These are phyloP conservation scores for Coniochaeta sp. DNA, from an alignment of 2,329 filamentous ascomycete species.

Conservation along the genomic window DNA sequence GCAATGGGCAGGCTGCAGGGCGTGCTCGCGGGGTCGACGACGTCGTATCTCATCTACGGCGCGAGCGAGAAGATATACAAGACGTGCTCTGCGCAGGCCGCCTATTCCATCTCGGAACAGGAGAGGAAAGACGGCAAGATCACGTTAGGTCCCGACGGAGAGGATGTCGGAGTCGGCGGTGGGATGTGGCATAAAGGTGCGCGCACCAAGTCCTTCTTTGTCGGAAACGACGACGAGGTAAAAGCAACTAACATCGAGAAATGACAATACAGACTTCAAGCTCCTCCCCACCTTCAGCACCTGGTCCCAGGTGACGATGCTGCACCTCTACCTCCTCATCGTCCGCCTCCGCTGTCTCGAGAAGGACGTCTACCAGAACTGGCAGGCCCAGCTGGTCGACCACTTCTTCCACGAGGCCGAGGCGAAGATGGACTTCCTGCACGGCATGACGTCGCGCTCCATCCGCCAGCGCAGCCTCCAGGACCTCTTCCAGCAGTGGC, in stretches of 20 bases:
- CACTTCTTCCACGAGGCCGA: slow-evolving; percentile 92
- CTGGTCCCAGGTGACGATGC: slow-evolving; percentile 93
- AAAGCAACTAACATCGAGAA: not conserved
- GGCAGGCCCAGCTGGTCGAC: slow-evolving; percentile 87
- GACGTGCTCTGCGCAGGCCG: slow-evolving; percentile 63
- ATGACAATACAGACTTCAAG: slow-evolving; percentile 57
- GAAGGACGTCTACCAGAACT: slow-evolving; percentile 58
- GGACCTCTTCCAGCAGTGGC: slow-evolving; percentile 90
- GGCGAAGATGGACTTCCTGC: slow-evolving; percentile 72
- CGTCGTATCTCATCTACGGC: slow-evolving; percentile 68
- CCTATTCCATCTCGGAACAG: slow-evolving; percentile 67
- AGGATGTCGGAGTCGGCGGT: slow-evolving; percentile 65
- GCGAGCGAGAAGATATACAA: slow-evolving; percentile 74
- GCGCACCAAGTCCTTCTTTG: slow-evolving; percentile 22
- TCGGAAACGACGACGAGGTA: not conserved
- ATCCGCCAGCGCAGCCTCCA: slow-evolving; percentile 65
- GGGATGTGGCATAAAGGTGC: slow-evolving; percentile 79
- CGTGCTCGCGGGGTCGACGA: slow-evolving; percentile 8
- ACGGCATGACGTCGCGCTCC: slow-evolving; percentile 56
- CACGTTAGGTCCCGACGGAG: slow-evolving; percentile 66
- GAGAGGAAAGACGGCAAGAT: slow-evolving; percentile 59
- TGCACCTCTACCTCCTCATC: slow-evolving; percentile 90
- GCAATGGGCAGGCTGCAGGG: slow-evolving; percentile 1
- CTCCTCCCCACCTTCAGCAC: slow-evolving; percentile 85
- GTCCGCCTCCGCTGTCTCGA: slow-evolving; percentile 77